A percentile compares a stretch with the other conserved stretches of the same genome.
Conservation (phyloP, 2,329 filamentous ascomycete genomes). For the Fusarium gaditjirri region DNA sequence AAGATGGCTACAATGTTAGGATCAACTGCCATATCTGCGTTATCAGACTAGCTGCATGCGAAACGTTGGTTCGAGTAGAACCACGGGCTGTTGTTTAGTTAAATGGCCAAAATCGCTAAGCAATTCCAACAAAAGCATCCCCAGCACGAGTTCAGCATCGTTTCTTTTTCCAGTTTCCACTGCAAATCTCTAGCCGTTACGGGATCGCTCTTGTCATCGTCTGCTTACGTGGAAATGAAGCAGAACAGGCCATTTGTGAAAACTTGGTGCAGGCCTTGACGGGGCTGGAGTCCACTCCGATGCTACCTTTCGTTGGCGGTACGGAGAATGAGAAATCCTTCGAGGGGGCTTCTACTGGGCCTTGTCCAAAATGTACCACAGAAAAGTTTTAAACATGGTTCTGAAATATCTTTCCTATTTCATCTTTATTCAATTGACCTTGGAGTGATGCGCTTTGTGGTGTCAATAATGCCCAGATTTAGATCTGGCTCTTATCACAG, state of each 20-base stretch:
- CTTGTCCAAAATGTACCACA: background rate
- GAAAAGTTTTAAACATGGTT: background rate
- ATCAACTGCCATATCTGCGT: background rate
- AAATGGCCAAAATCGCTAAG: slow-evolving; percentile 1
- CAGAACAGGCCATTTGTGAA: slow-evolving; percentile 12
- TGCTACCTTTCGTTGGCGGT: slow-evolving; percentile 3
- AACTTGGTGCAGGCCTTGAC: background rate
- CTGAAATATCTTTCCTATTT: no score
- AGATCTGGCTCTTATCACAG: background rate
- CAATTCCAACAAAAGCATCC: no score
- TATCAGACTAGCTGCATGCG: background rate
- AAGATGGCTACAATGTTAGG: slow-evolving; percentile 19
- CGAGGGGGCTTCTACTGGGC: background rate
- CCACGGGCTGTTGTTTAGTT: background rate
- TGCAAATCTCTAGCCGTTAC: background rate
- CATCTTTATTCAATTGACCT: no score
- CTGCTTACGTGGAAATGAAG: background rate
- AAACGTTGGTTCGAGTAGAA: accelerated
- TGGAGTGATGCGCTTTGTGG: no score
- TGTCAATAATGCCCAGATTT: background rate
- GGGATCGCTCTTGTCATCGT: background rate
- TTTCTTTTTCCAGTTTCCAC: background rate
- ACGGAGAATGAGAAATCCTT: background rate
- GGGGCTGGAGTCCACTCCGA: slow-evolving; percentile 9
- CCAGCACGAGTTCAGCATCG: no score